A percentile compares a stretch with the other conserved stretches of the same genome.
Conservation (phyloP, 495 filamentous ascomycete genomes). For the Echria macrotheca region DNA sequence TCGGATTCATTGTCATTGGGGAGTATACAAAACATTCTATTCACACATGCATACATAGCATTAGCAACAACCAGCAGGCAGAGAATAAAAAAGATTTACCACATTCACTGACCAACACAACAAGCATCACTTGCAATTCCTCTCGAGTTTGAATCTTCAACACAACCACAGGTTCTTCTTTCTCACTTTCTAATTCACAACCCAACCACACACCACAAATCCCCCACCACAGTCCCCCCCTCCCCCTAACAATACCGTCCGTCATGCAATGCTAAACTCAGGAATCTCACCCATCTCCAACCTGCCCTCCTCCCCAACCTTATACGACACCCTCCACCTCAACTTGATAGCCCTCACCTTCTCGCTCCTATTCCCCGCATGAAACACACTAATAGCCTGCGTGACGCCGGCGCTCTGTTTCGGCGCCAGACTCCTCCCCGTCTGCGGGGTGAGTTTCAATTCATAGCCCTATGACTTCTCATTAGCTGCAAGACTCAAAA, state of each 20-base stretch:
- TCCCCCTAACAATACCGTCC: background rate
- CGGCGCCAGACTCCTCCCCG: slow-evolving; percentile 65
- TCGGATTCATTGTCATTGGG: too few relatives aligned
- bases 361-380: slow-evolving; percentile 56
- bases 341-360: slow-evolving; percentile 77
- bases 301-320: slow-evolving; percentile 52
- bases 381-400: slow-evolving; percentile 71
- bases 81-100: background rate
- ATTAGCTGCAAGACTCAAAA: background rate
- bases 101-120: too few relatives aligned
- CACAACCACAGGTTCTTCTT: too few relatives aligned
- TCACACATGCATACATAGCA: background rate
- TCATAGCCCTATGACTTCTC: slow-evolving; percentile 57
- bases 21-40: background rate
- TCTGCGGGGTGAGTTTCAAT: slow-evolving; percentile 77
- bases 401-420: slow-evolving; percentile 72
- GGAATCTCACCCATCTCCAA: slow-evolving; percentile 86
- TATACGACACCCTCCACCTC: slow-evolving; percentile 81
- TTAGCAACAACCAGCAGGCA: background rate
- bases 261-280: slow-evolving; percentile 64
- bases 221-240: too few relatives aligned
- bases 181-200: too few relatives aligned
- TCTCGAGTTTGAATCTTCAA: too few relatives aligned
- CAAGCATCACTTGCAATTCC: too few relatives aligned
- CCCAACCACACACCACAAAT: too few relatives aligned